Conservation (phyloP, 306 rosid genomes). For the Bauhinia variegata region DNA sequence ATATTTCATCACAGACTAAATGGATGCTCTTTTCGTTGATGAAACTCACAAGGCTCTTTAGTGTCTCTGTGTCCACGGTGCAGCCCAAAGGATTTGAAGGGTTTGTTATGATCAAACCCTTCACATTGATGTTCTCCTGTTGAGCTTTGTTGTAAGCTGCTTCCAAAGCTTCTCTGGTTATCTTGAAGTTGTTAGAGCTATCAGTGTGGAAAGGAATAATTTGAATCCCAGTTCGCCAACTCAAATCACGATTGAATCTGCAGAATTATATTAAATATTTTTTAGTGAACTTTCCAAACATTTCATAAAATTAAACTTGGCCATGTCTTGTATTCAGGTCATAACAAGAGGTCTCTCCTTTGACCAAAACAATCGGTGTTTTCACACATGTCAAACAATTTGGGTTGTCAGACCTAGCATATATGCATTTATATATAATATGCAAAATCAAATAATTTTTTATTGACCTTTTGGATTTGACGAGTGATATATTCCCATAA, state of each 20-base stretch:
- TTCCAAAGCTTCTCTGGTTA: slow-evolving; percentile 72
- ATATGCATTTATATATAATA: too few relatives aligned
- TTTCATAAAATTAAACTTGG: too few relatives aligned
- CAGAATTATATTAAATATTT: neutral
- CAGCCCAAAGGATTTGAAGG: slow-evolving; percentile 94
- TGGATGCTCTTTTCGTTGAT: slow-evolving; percentile 67
- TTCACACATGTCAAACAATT: neutral
- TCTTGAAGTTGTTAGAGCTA: slow-evolving; percentile 71
- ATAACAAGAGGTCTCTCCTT: slow-evolving; percentile 21
- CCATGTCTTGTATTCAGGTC: slow-evolving; percentile 2
- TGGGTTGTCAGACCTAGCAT: neutral
- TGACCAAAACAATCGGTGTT: slow-evolving; percentile 8
- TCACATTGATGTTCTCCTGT: slow-evolving; percentile 60
- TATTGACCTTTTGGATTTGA: neutral
- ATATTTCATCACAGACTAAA: slow-evolving; percentile 86
- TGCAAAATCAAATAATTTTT: too few relatives aligned
- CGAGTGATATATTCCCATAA: neutral
- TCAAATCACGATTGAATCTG: slow-evolving; percentile 75
- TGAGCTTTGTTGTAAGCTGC: slow-evolving; percentile 62
- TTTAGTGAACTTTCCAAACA: too few relatives aligned
- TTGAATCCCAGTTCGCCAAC: slow-evolving; percentile 78
- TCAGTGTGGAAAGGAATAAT: slow-evolving; percentile 70
- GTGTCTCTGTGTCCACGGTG: slow-evolving; percentile 57
- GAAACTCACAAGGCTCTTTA: slow-evolving; percentile 65
- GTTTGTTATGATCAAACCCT: slow-evolving; percentile 78